phyloP scores from a whole-genome alignment of 345 rosid species.

The Lumnitzera racemosa region DNA sequence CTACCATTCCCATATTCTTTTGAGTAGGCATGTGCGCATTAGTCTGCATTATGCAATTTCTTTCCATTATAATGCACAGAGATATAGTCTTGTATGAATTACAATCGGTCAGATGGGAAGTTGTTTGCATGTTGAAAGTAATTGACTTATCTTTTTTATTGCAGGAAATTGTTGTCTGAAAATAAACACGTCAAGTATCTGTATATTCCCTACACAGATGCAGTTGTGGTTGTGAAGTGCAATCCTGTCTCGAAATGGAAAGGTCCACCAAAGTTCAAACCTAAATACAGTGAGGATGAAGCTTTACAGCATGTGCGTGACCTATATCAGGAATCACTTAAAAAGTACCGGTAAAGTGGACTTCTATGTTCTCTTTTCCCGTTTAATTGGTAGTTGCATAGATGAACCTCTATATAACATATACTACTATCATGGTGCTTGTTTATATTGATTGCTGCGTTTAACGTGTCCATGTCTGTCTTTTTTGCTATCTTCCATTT shows the following conservation, averaged over 20 bases:
- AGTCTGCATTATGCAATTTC: too few relatives aligned
- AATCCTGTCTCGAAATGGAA: constrained; percentile 86
- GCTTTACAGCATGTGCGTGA: constrained; percentile 64
- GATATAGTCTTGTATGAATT: too few relatives aligned
- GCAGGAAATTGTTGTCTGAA: constrained; percentile 73
- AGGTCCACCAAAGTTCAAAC: constrained; percentile 75
- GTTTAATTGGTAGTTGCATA: background rate
- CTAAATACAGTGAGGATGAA: constrained; percentile 66
- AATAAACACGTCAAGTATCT: constrained; percentile 96
- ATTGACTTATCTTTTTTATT: constrained; percentile 9
- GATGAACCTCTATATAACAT: background rate
- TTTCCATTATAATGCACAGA: too few relatives aligned
- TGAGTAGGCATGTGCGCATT: too few relatives aligned
- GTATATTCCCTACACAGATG: constrained; percentile 74
- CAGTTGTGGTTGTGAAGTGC: constrained; percentile 86
- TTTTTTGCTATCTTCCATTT: background rate
- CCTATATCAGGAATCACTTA: constrained; percentile 60
- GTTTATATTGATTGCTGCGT: background rate
- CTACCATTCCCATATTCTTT: too few relatives aligned
- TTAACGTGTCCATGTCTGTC: background rate
- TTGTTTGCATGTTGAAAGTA: constrained; percentile 6
- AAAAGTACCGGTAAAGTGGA: constrained; percentile 59
- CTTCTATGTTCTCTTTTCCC: constrained; percentile 2
- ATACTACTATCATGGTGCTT: background rate
- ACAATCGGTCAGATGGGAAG: background rate